These are phyloP conservation scores for Hamamelis virginiana DNA, from an alignment of 164 flowering plant genomes.

Conservation along the genomic window DNA sequence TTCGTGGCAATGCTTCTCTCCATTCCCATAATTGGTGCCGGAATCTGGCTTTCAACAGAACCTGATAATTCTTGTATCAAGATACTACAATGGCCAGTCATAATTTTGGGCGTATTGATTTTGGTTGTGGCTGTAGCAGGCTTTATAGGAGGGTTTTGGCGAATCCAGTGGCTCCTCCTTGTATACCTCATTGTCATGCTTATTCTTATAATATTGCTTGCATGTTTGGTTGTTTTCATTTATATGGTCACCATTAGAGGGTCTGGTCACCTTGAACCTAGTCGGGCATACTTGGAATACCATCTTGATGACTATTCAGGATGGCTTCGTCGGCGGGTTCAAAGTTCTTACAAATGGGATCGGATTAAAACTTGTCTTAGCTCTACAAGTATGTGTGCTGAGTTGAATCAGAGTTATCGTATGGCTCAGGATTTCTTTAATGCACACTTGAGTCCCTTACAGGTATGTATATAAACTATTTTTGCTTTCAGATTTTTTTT, in stretches of 20 bases:
- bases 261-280: slow-evolving; percentile 71
- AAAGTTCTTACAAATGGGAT: slow-evolving; percentile 76
- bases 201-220: slow-evolving; percentile 56
- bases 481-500: slow-evolving; percentile 1
- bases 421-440: slow-evolving; percentile 85
- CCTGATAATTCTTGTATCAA: slow-evolving; percentile 81
- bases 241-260: slow-evolving; percentile 76
- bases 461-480: slow-evolving; percentile 42
- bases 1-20: slow-evolving; percentile 80
- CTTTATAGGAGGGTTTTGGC: slow-evolving; percentile 78
- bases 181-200: slow-evolving; percentile 79
- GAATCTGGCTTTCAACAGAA: slow-evolving; percentile 76
- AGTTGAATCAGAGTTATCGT: slow-evolving; percentile 67
- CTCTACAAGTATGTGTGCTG: slow-evolving; percentile 57
- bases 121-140: slow-evolving; percentile 69
- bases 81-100: slow-evolving; percentile 90
- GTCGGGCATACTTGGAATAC: slow-evolving; percentile 78
- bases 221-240: slow-evolving; percentile 56
- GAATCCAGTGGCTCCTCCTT: slow-evolving; percentile 62
- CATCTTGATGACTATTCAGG: slow-evolving; percentile 71
- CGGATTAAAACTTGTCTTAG: slow-evolving; percentile 66
- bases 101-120: slow-evolving; percentile 67
- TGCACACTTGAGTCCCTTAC: slow-evolving; percentile 68
- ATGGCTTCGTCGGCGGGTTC: slow-evolving; percentile 65
- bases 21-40: slow-evolving; percentile 80